Base-by-base conservation (phyloP, 2,329 filamentous ascomycete species). In the Berkeleyomyces basicola region DNA sequence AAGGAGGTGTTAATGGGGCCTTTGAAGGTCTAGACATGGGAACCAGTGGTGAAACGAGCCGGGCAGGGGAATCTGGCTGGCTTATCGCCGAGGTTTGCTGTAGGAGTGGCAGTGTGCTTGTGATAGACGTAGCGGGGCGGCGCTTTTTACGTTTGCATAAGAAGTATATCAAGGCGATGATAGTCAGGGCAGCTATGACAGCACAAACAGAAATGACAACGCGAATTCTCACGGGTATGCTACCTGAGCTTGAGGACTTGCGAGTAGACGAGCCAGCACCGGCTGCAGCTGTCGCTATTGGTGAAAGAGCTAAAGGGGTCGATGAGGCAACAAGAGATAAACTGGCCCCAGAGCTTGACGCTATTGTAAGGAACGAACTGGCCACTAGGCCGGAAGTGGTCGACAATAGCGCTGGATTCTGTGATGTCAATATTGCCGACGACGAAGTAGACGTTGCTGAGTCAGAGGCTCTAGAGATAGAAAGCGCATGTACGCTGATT, bases 141-240 rank as follows among this genome's bases (percentile, higher is more conserved):
- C 43, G 42, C 16, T 40, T 60, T 36, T 43, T 46, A n/a, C 60
- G 60, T 11, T 47, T 57, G 7, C 60, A 61, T 37, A 62, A 31
- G n/a, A 64, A 31, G 23, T 60, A 62, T 39, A 59, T 46, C 7
- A 64, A 37, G n/a, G 61, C 53, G 9, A 51, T 55, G n/a, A 58
- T 55, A 5, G 61, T 51, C 2, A 63, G 40, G 23, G 60, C 16
- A 3, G 63, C 57, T 36, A 64, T 31, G 3, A 59, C 42, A 37
- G 63, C 59, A 40, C 63, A 64, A 7, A 64, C 53, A n/a, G 55
- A 55, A 33, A 64, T 62, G 5, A 64, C 49, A n/a, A 43, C 61
- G 33, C 61, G 55, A 7, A 64, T 62, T 23, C 44, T 43, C 5
- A 58, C 31, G 9, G 63, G 57, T 7, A 64, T 62, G 3, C 60